Conservation (phyloP, 116 monocot species). For the Phalaenopsis hybrid region DNA sequence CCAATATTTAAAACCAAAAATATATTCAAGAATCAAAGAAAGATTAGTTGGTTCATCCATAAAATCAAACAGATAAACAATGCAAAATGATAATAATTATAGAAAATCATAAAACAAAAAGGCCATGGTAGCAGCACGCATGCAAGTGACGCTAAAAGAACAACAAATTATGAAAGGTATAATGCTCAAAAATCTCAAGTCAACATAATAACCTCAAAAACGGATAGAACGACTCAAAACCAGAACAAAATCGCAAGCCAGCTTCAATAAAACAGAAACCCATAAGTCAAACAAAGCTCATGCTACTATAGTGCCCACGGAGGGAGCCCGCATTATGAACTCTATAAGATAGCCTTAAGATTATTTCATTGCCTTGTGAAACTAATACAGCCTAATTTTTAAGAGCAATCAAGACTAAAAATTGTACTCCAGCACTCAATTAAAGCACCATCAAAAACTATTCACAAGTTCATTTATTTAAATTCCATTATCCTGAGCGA, state of each 20-base stretch:
- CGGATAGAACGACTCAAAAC: neutral
- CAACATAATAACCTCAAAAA: too few relatives aligned
- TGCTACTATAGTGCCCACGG: neutral
- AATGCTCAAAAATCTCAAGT: too few relatives aligned
- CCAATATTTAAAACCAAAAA: too few relatives aligned
- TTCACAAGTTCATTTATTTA: neutral
- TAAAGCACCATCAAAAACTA: neutral
- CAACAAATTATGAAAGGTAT: too few relatives aligned
- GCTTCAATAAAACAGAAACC: too few relatives aligned
- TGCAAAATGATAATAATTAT: too few relatives aligned
- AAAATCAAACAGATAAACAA: too few relatives aligned
- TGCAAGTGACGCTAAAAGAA: too few relatives aligned
- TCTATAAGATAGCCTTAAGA: neutral
- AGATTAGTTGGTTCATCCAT: too few relatives aligned
- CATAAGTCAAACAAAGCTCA: neutral
- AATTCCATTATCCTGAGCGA: neutral
- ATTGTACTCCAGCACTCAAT: neutral
- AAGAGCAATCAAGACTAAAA: neutral
- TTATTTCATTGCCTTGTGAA: neutral
- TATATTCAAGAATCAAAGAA: too few relatives aligned
- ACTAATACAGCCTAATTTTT: neutral
- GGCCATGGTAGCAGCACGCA: too few relatives aligned
- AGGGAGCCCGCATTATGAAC: neutral
- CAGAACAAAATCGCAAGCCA: neutral
- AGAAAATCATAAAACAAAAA: too few relatives aligned